Evolutionary conservation across 2,329 filamentous ascomycete species (phyloP).

Genomic region (Claviceps maximensis): DNA sequence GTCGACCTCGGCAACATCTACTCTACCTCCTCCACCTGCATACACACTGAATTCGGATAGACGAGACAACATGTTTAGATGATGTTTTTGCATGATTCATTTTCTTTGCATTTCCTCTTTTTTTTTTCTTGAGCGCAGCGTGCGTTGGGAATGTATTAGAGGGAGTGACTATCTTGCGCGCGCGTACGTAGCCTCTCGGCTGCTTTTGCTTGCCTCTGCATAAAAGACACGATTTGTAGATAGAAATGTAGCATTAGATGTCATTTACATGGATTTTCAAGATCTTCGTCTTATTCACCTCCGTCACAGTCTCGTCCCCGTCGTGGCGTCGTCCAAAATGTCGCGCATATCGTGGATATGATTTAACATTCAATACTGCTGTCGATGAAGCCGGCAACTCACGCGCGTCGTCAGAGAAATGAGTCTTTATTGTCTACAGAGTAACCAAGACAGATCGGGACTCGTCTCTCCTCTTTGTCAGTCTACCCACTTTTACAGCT

Average conservation of each 20-base stretch:
- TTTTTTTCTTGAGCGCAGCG: background rate
- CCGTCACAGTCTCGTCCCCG: too few relatives aligned
- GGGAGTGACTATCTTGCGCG: background rate
- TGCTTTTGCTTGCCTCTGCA: background rate
- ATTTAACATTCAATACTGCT: too few relatives aligned
- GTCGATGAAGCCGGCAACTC: too few relatives aligned
- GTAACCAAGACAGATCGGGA: background rate
- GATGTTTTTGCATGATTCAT: background rate
- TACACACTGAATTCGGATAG: constrained; percentile 8
- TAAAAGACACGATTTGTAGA: background rate
- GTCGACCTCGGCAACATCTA: constrained; percentile 4
- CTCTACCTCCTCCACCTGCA: constrained; percentile 12
- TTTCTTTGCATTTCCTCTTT: background rate
- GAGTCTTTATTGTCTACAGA: constrained; percentile 1
- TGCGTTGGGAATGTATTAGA: background rate
- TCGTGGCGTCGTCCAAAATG: too few relatives aligned
- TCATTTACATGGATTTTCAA: background rate
- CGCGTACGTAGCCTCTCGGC: background rate
- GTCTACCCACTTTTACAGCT: background rate
- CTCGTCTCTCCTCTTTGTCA: background rate
- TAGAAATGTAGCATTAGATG: background rate
- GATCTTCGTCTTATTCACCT: too few relatives aligned
- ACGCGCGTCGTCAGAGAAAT: background rate
- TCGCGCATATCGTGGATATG: too few relatives aligned
- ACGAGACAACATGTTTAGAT: constrained; percentile 8